phyloP scores from a whole-genome alignment of 1,284 basidiomycete species.

The Boletellus deceptivus region DNA sequence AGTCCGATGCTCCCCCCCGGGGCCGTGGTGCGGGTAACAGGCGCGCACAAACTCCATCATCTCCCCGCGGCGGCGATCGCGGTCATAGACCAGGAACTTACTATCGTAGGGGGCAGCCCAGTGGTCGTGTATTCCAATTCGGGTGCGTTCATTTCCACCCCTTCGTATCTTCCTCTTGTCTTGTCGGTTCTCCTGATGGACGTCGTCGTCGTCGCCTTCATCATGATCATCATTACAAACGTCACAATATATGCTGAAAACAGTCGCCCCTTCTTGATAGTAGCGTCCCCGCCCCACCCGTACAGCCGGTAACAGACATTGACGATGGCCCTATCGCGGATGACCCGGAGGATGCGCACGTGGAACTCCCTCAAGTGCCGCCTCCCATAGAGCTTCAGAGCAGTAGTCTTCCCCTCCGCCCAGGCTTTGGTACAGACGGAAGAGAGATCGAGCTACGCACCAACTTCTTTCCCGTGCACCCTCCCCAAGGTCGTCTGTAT shows the following conservation, averaged over 20 bases:
- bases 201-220: too few relatives aligned
- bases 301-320: constrained; percentile 36
- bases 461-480: constrained; percentile 70
- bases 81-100: constrained; percentile 34
- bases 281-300: too few relatives aligned
- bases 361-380: constrained; percentile 22
- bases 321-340: constrained; percentile 54
- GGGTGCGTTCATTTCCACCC: too few relatives aligned
- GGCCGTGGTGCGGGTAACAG: not conserved
- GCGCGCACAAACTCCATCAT: constrained; percentile 5
- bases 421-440: constrained; percentile 61
- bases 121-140: constrained; percentile 37
- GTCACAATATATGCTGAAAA: too few relatives aligned
- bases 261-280: too few relatives aligned
- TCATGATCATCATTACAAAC: too few relatives aligned
- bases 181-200: too few relatives aligned
- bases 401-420: constrained; percentile 60
- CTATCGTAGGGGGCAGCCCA: constrained; percentile 18
- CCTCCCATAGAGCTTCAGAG: constrained; percentile 11
- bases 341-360: constrained; percentile 53
- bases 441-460: constrained; percentile 57
- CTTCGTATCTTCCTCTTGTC: too few relatives aligned
- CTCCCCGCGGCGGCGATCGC: constrained; percentile 29
- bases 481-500: constrained; percentile 54
- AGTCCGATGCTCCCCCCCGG: too few relatives aligned